Conservation (phyloP, 1,284 basidiomycete species). For the Fomitopsis palustris region DNA sequence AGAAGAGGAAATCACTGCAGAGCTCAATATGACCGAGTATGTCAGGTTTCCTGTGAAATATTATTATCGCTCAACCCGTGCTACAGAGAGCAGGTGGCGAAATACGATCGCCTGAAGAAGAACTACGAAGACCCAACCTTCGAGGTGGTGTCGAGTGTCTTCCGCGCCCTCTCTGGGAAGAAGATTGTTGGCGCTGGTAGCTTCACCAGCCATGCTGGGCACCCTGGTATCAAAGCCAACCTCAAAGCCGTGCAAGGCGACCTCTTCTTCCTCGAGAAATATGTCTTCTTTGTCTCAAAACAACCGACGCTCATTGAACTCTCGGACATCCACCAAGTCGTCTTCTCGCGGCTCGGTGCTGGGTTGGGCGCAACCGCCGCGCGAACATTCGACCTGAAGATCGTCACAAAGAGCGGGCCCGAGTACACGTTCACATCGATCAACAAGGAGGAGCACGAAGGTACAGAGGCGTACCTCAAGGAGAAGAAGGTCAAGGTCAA, state of each 20-base stretch:
- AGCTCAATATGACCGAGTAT: slow-evolving; percentile 91
- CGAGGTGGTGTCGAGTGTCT: slow-evolving; percentile 93
- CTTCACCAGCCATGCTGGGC: slow-evolving; percentile 73
- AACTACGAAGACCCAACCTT: slow-evolving; percentile 93
- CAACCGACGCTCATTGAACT: slow-evolving; percentile 92
- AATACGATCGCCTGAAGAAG: slow-evolving; percentile 85
- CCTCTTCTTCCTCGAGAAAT: slow-evolving; percentile 97
- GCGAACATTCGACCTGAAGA: slow-evolving; percentile 93
- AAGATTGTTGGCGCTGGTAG: slow-evolving; percentile 86
- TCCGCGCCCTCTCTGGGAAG: slow-evolving; percentile 88
- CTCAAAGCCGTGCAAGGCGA: slow-evolving; percentile 97
- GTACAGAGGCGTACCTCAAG: slow-evolving; percentile 81
- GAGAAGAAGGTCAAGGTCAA: slow-evolving; percentile 93
- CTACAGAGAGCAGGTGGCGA: slow-evolving; percentile 65
- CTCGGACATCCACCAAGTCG: slow-evolving; percentile 86
- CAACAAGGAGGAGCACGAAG: slow-evolving; percentile 93
- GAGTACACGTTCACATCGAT: slow-evolving; percentile 92
- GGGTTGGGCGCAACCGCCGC: slow-evolving; percentile 80
- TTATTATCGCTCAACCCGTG: neutral
- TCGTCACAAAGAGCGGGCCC: slow-evolving; percentile 78
- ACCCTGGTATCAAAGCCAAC: slow-evolving; percentile 91
- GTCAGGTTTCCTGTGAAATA: slow-evolving; percentile 23
- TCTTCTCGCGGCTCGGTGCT: slow-evolving; percentile 95
- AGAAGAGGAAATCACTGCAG: slow-evolving; percentile 96
- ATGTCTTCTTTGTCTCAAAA: slow-evolving; percentile 97